phyloP scores from a whole-genome alignment of 192 early-diverging fungal genomes.

The Entomortierella beljakovae region DNA sequence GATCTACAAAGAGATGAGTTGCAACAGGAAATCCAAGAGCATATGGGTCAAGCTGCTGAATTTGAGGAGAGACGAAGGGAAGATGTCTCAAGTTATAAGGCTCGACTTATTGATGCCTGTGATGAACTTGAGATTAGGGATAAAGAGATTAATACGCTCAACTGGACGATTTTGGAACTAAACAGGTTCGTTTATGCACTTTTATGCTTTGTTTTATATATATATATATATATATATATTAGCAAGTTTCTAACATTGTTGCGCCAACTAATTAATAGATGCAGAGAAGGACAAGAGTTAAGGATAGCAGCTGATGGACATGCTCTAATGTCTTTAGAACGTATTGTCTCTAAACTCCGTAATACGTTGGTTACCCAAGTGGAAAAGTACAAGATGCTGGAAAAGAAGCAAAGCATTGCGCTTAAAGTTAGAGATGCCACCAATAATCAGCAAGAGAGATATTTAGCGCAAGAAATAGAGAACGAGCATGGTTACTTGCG shows the following conservation, averaged over 20 bases:
- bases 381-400: conserved; percentile 25
- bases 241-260: too few species aligned
- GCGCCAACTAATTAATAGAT: conserved; percentile 6
- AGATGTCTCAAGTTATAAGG: conserved; percentile 2
- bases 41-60: conserved; percentile 4
- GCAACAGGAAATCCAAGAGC: background rate
- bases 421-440: background rate
- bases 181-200: conserved; percentile 4
- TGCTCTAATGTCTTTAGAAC: background rate
- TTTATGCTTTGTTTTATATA: background rate
- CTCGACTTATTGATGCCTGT: conserved; percentile 3
- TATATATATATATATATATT: too few species aligned
- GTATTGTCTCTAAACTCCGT: conserved; percentile 10
- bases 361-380: conserved; percentile 9
- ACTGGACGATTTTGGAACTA: conserved; percentile 14
- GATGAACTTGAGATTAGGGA: conserved; percentile 16
- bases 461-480: conserved; percentile 2
- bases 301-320: conserved; percentile 7
- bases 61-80: conserved; percentile 6
- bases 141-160: conserved; percentile 21
- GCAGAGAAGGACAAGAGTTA: conserved; percentile 9
- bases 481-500: background rate
- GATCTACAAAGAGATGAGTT: conserved; percentile 13
- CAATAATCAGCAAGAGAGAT: background rate
- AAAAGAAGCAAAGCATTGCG: conserved; percentile 11